Percentiles rank a stretch among this genome's conserved stretches.
phyloP scores from a whole-genome alignment of 2,329 filamentous ascomycete species.

The Aspergillus japonicus region DNA sequence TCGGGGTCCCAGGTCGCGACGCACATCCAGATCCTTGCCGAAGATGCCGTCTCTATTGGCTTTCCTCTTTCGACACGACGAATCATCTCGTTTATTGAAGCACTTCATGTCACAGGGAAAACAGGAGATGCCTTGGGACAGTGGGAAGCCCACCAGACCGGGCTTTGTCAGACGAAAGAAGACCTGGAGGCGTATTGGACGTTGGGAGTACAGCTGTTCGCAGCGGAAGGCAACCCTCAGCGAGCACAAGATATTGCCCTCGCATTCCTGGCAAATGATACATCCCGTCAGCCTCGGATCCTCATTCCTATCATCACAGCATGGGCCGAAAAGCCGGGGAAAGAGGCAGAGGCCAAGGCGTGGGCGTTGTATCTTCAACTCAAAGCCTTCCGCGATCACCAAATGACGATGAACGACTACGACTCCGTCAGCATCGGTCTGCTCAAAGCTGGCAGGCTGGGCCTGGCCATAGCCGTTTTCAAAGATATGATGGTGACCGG shows the following conservation, averaged over 20 bases:
- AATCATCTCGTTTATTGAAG: constrained; percentile 66
- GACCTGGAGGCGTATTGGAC: constrained; percentile 46
- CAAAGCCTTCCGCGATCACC: constrained; percentile 57
- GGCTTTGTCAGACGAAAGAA: constrained; percentile 48
- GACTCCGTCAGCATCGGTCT: constrained; percentile 72
- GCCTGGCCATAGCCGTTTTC: constrained; percentile 72
- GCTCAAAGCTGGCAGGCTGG: constrained; percentile 62
- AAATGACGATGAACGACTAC: constrained; percentile 71
- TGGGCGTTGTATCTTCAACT: constrained; percentile 68
- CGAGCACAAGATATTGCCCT: constrained; percentile 51
- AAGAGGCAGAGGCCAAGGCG: constrained; percentile 56
- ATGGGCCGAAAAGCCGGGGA: constrained; percentile 55
- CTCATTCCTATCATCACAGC: constrained; percentile 67
- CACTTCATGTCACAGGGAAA: constrained; percentile 63
- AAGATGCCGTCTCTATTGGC: constrained; percentile 64
- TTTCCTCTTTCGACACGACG: constrained; percentile 57
- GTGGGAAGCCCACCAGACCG: constrained; percentile 60
- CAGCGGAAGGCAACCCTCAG: constrained; percentile 47
- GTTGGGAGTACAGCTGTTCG: constrained; percentile 53
- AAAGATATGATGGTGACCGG: constrained; percentile 82
- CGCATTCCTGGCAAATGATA: constrained; percentile 39
- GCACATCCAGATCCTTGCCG: constrained; percentile 61
- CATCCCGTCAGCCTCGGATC: constrained; percentile 46
- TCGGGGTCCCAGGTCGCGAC: constrained; percentile 53
- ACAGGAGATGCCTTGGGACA: constrained; percentile 59